A percentile compares a stretch with the other conserved stretches of the same genome.
Conservation (phyloP, 768 basidiomycete species). For the Suillus paluster region DNA sequence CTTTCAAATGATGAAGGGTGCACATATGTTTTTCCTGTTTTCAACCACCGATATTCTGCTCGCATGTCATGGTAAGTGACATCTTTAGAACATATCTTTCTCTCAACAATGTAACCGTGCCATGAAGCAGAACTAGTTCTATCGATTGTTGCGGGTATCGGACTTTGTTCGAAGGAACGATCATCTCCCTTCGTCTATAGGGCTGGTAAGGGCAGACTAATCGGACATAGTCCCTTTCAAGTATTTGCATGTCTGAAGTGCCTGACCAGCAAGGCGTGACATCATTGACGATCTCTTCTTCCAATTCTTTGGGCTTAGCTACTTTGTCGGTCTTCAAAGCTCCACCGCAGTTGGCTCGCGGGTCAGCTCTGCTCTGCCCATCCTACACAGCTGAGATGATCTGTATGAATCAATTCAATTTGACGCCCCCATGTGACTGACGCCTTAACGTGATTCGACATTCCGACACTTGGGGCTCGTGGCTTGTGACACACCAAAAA, state of each 20-base stretch:
- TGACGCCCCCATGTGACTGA: too few species aligned
- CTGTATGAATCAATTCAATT: too few species aligned
- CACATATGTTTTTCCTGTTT: not conserved
- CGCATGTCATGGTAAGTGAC: not conserved
- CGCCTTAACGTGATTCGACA: too few species aligned
- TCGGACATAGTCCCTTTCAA: conserved; percentile 2
- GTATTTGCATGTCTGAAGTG: conserved; percentile 13
- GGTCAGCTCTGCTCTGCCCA: not conserved
- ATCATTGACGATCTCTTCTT: conserved; percentile 9
- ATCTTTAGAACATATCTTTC: not conserved
- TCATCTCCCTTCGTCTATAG: too few species aligned
- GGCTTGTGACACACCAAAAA: too few species aligned
- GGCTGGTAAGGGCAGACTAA: too few species aligned
- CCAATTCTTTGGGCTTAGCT: conserved; percentile 9
- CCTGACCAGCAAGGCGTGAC: conserved; percentile 8
- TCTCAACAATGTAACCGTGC: not conserved
- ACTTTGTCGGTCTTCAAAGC: conserved; percentile 3
- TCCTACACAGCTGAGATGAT: conserved; percentile 2
- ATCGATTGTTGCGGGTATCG: not conserved
- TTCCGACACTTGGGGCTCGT: too few species aligned
- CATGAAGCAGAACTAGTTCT: not conserved
- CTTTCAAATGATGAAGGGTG: too few species aligned
- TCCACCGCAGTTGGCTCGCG: conserved; percentile 9
- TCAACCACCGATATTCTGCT: not conserved
- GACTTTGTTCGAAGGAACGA: too few species aligned